phyloP scores from a whole-genome alignment of 1,284 basidiomycete species.

The Pseudozyma tsukubaensis region DNA sequence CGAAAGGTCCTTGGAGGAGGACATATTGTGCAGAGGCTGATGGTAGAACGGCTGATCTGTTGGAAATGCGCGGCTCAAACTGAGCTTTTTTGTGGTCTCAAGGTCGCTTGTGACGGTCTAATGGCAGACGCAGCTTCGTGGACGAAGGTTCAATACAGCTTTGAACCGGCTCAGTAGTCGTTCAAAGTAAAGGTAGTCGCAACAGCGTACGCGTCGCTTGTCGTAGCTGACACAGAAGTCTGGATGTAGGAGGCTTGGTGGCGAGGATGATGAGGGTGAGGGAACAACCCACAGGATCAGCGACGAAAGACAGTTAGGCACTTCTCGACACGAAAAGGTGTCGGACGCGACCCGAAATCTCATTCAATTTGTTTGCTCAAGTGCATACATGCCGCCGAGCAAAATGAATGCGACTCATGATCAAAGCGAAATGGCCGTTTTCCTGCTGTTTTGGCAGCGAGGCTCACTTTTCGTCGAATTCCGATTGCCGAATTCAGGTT shows the following conservation, averaged over 20 bases:
- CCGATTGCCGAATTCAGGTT: slow-evolving; percentile 29
- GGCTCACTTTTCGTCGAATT: slow-evolving; percentile 6
- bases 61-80: too few species aligned
- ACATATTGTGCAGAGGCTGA: background rate
- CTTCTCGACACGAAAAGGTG: slow-evolving; percentile 2
- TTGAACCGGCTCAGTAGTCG: too few species aligned
- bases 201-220: too few species aligned
- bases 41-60: too few species aligned
- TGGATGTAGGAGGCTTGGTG: background rate
- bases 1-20: slow-evolving; percentile 33
- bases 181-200: too few species aligned
- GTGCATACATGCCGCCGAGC: background rate
- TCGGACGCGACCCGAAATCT: slow-evolving; percentile 8
- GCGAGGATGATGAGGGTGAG: slow-evolving; percentile 4
- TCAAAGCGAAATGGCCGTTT: slow-evolving; percentile 3
- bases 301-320: background rate
- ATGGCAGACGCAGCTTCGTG: too few species aligned
- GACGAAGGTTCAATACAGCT: too few species aligned
- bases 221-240: too few species aligned
- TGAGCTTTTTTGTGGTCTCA: too few species aligned
- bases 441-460: background rate
- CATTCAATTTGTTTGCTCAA: slow-evolving; percentile 15
- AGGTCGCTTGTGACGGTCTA: too few species aligned
- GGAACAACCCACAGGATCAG: background rate
- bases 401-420: slow-evolving; percentile 36